These are phyloP conservation scores for Camellia sinensis DNA, from an alignment of 148 eudicot genomes.

Conservation along the genomic window DNA sequence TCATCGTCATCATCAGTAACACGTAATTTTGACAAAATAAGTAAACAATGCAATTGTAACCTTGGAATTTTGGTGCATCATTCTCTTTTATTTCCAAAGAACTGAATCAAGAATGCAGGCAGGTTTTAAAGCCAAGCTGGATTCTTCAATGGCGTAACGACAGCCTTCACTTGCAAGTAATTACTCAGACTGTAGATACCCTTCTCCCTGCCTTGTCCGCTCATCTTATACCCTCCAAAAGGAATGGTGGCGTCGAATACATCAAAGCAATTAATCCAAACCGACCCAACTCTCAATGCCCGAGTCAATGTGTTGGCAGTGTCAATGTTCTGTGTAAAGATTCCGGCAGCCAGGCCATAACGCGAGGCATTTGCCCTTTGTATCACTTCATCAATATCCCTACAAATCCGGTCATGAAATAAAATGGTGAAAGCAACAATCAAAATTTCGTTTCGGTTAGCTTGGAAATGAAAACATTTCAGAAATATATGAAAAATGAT, in stretches of 20 bases:
- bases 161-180: constrained; percentile 80
- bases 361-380: constrained; percentile 54
- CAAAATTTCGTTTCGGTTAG: too few relatives aligned
- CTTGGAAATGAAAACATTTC: too few relatives aligned
- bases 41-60: not conserved
- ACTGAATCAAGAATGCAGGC: not conserved
- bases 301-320: constrained; percentile 68
- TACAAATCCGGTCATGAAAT: constrained; percentile 15
- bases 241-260: constrained; percentile 62
- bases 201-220: constrained; percentile 74
- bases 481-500: too few relatives aligned
- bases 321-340: constrained; percentile 62
- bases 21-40: not conserved
- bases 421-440: not conserved
- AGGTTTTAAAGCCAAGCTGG: constrained; percentile 27
- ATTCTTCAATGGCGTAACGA: constrained; percentile 59
- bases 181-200: constrained; percentile 59
- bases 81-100: constrained; percentile 1
- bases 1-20: not conserved
- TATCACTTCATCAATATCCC: constrained; percentile 66
- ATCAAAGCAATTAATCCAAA: constrained; percentile 77
- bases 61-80: not conserved
- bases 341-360: constrained; percentile 85
- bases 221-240: constrained; percentile 84
- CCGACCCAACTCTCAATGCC: constrained; percentile 65